These are phyloP conservation scores for Dipodascus geniculatus DNA, from an alignment of 805 yeast species.

Conservation along the genomic window DNA sequence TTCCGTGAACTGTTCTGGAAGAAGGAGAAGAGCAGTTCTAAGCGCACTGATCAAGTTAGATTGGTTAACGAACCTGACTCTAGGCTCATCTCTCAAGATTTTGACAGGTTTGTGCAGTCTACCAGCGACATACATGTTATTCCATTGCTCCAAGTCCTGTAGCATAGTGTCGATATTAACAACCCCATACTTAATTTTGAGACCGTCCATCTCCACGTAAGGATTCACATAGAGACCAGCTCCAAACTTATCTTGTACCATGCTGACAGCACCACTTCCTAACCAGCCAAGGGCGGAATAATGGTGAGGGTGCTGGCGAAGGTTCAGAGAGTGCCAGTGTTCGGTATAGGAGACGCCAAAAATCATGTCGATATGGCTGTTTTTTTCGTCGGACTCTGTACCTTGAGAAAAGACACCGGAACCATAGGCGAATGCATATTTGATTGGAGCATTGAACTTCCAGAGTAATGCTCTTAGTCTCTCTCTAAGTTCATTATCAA, in stretches of 20 bases:
- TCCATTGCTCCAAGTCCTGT: conserved; percentile 74
- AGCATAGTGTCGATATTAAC: conserved; percentile 50
- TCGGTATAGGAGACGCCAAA: conserved; percentile 66
- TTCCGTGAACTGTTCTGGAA: conserved; percentile 42
- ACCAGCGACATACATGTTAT: conserved; percentile 79
- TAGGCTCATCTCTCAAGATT: conserved; percentile 51
- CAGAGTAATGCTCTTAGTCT: conserved; percentile 39
- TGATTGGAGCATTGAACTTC: conserved; percentile 58
- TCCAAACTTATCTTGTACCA: conserved; percentile 50
- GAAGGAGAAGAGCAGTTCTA: conserved; percentile 48
- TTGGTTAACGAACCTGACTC: conserved; percentile 57
- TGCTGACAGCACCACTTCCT: conserved; percentile 47
- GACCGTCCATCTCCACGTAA: conserved; percentile 51
- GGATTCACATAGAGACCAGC: conserved; percentile 96
- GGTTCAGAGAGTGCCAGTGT: conserved; percentile 67
- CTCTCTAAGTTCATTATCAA: conserved; percentile 33
- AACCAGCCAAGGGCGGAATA: conserved; percentile 57
- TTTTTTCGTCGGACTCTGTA: conserved; percentile 26
- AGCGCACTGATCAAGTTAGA: conserved; percentile 70
- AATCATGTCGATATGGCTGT: conserved; percentile 77
- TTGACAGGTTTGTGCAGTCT: conserved; percentile 90
- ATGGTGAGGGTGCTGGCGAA: conserved; percentile 57
- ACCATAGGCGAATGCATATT: conserved; percentile 86
- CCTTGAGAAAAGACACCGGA: conserved; percentile 85
- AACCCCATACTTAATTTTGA: conserved; percentile 74